These are phyloP conservation scores for Syzygium oleosum DNA, from an alignment of 345 rosid genomes.

Conservation along the genomic window DNA sequence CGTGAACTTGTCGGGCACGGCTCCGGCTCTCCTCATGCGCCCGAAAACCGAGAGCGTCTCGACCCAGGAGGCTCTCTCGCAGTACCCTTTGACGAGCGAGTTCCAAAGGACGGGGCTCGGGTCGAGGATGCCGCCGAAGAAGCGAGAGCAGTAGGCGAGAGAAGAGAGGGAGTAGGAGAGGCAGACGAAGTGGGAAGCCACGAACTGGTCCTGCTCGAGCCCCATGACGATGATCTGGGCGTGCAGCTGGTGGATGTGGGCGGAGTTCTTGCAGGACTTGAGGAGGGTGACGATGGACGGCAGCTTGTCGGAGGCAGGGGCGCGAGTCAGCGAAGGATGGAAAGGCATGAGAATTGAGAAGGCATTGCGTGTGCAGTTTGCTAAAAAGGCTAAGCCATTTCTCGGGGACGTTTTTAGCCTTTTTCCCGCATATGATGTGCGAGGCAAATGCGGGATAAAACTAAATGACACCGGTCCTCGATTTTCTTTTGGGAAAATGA, in stretches of 20 bases:
- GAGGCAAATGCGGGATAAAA: no score
- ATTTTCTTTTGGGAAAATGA: no score
- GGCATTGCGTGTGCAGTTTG: neutral
- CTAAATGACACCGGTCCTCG: no score
- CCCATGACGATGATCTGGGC: constrained; percentile 62
- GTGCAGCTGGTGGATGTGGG: constrained; percentile 54
- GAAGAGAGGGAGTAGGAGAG: constrained; percentile 21
- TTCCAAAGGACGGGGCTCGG: constrained; percentile 62
- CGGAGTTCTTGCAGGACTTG: constrained; percentile 34
- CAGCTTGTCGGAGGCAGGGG: neutral
- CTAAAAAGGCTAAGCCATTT: neutral
- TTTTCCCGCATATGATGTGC: neutral
- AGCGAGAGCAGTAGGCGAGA: constrained; percentile 32
- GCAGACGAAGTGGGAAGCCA: constrained; percentile 37
- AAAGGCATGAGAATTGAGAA: constrained; percentile 15
- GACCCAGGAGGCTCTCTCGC: constrained; percentile 14
- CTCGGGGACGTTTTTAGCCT: neutral
- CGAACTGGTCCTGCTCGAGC: constrained; percentile 60
- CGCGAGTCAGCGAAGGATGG: neutral
- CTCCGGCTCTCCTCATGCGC: constrained; percentile 37
- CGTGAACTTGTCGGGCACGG: constrained; percentile 42
- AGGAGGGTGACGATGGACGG: constrained; percentile 44
- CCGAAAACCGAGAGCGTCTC: constrained; percentile 34
- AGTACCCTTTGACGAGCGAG: constrained; percentile 33
- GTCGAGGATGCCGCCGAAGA: constrained; percentile 29